These are phyloP conservation scores for Nemania sp. DNA, from an alignment of 2,329 filamentous ascomycete genomes.

Conservation along the genomic window DNA sequence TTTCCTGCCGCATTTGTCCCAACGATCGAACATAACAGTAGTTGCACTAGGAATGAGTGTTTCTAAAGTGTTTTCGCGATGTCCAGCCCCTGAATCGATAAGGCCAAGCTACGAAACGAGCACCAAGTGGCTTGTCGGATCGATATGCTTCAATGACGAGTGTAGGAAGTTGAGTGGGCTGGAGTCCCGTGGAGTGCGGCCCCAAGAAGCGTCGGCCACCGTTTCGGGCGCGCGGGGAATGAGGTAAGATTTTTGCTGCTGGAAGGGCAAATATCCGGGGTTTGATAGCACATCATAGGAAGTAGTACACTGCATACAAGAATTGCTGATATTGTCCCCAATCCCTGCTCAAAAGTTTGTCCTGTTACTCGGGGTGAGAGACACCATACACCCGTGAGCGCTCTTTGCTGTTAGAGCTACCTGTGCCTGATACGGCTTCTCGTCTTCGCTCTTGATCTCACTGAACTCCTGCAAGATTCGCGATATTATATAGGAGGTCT, in stretches of 20 bases:
- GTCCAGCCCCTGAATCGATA: too few relatives aligned
- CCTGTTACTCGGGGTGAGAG: constrained; percentile 23
- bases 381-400: constrained; percentile 30
- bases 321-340: constrained; percentile 3
- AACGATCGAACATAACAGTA: too few relatives aligned
- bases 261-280: neutral
- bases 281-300: constrained; percentile 8
- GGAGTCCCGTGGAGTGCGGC: neutral
- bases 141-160: too few relatives aligned
- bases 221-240: constrained; percentile 4
- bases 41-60: too few relatives aligned
- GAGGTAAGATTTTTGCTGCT: constrained; percentile 8
- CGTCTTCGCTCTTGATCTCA: constrained; percentile 29
- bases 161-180: neutral
- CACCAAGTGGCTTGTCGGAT: too few relatives aligned
- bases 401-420: constrained; percentile 32
- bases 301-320: neutral
- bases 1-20: too few relatives aligned
- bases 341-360: constrained; percentile 19
- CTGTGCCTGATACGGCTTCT: constrained; percentile 32
- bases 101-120: too few relatives aligned
- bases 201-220: neutral
- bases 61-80: too few relatives aligned
- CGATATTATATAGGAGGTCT: constrained; percentile 28
- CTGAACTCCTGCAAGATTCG: constrained; percentile 30